Evolutionary conservation across 192 early-diverging fungal species (phyloP), one percentile per base, ranked within the genome.

Genomic region (Rhizophagus prolifer): DNA sequence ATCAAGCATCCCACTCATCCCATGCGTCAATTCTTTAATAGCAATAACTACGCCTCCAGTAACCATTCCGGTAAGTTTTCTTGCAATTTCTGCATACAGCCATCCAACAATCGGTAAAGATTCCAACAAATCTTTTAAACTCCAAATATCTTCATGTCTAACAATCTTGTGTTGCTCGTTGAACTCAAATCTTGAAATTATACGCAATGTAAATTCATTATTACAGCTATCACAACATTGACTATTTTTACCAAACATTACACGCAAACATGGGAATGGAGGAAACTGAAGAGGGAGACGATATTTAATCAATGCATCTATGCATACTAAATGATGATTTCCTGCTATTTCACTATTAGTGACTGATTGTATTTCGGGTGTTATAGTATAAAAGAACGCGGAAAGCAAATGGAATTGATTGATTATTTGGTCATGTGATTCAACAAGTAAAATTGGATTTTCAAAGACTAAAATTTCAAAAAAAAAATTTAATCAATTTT

Each of bases 91-190:
- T n/a, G 64, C 64, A 68, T 76, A 76, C n/a, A 76, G 8, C 75
- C 75, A 76, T 5, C 75, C 75, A 68, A 76, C 28, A 21, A 76
- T 38, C 3, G 75, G 75, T 76, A 76, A 58, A 41, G 25, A 65
- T 46, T 76, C 50, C 10, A 76, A 10, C 14, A 76, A 59, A 76
- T 76, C 75, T 6, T 66, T 68, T 25, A 76, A 13, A 59, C 75
- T 76, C 75, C 75, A 76, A 10, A 76, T 21, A 68, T 76, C 75
- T 31, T 76, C 75, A 68, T 68, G 65, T 68, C 50, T 66, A n/a
- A 76, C 64, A 76, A 76, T 76, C n/a, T 76, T 76, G 4, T 36
- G 34, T 46, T 76, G 50, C 38, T 76, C 75, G 58, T 76, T 67
- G 16, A 76, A 76, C 14, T 68, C 64, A 50, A 76, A 76, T 26